phyloP scores from a whole-genome alignment of 805 yeast species.

The Ogataea trehaloabstinens region DNA sequence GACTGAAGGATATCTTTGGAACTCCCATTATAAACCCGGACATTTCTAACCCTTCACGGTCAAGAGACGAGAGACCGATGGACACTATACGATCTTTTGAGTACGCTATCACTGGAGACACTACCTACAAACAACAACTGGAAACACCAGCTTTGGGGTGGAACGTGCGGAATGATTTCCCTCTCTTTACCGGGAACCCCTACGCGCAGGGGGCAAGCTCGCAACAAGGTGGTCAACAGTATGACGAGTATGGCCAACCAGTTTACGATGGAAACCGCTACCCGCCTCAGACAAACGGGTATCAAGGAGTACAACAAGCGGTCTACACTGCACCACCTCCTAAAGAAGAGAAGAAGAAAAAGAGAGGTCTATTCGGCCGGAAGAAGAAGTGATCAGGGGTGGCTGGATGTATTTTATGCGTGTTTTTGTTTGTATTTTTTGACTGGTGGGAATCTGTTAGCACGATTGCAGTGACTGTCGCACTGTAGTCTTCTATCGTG shows the following conservation, averaged over 20 bases:
- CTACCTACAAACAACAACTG: conserved; percentile 70
- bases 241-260: conserved; percentile 38
- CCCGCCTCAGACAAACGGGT: conserved; percentile 10
- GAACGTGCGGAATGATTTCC: conserved; percentile 80
- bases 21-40: conserved; percentile 75
- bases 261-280: conserved; percentile 31
- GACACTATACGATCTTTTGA: conserved; percentile 95
- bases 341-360: conserved; percentile 59
- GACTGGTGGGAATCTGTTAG: too few species aligned
- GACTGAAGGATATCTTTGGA: conserved; percentile 83
- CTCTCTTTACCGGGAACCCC: conserved; percentile 44
- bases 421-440: too few species aligned
- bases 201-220: conserved; percentile 28
- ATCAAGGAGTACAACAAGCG: conserved; percentile 26
- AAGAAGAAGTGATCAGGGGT: conserved; percentile 29
- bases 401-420: too few species aligned
- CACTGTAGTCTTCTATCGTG: too few species aligned
- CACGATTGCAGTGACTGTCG: too few species aligned
- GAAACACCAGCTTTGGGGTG: conserved; percentile 81
- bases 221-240: conserved; percentile 34
- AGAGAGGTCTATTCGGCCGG: conserved; percentile 77
- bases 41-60: conserved; percentile 87
- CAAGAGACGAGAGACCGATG: conserved; percentile 93
- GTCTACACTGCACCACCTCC: conserved; percentile 44
- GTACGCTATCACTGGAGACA: conserved; percentile 90